These are phyloP conservation scores for Trichoderma polysporum DNA, from an alignment of 2,329 filamentous ascomycete genomes.

Conservation along the genomic window DNA sequence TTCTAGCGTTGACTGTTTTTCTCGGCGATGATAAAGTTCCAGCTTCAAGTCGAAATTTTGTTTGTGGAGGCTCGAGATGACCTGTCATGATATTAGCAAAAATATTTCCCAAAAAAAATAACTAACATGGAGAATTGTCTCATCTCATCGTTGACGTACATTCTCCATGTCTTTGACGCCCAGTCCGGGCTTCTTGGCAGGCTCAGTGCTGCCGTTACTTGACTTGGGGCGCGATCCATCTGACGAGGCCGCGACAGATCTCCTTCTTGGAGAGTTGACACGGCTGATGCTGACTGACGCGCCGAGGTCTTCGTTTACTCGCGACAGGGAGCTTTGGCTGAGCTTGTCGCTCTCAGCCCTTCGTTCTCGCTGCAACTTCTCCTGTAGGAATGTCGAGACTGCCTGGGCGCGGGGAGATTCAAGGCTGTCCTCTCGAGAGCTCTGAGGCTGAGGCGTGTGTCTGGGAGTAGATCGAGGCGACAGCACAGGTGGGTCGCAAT, in stretches of 20 bases:
- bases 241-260: slow-evolving; percentile 34
- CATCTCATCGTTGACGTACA: slow-evolving; percentile 39
- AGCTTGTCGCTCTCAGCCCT: slow-evolving; percentile 48
- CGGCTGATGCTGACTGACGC: slow-evolving; percentile 41
- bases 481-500: slow-evolving; percentile 35
- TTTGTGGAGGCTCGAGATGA: slow-evolving; percentile 68
- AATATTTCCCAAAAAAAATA: not conserved
- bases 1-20: slow-evolving; percentile 62
- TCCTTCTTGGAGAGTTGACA: slow-evolving; percentile 41
- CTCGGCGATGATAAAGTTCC: slow-evolving; percentile 67
- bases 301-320: slow-evolving; percentile 40
- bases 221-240: slow-evolving; percentile 42
- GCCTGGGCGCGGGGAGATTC: slow-evolving; percentile 43
- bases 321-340: slow-evolving; percentile 32
- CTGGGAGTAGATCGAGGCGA: slow-evolving; percentile 41
- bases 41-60: slow-evolving; percentile 77
- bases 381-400: slow-evolving; percentile 54
- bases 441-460: slow-evolving; percentile 42
- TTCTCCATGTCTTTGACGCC: slow-evolving; percentile 69
- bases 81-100: slow-evolving; percentile 41
- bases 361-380: slow-evolving; percentile 54
- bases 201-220: slow-evolving; percentile 39
- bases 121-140: too few relatives aligned
- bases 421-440: slow-evolving; percentile 43
- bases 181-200: slow-evolving; percentile 52